phyloP scores from a whole-genome alignment of 768 basidiomycete genomes.

The Lactarius tabidus region DNA sequence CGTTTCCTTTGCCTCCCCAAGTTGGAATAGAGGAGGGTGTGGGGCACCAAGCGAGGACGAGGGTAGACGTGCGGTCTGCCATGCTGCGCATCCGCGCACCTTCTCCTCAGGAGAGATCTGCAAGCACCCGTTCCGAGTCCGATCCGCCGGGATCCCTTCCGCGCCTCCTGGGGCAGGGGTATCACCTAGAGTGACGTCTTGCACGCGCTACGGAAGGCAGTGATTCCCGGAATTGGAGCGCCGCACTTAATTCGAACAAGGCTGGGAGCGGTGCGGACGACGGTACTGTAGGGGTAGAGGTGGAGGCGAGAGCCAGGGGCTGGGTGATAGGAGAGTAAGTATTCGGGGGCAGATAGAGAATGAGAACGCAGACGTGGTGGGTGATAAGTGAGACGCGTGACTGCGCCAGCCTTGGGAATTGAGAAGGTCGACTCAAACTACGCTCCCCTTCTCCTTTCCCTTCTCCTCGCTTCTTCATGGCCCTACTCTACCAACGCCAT shows the following conservation, averaged over 20 bases:
- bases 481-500: too few relatives aligned
- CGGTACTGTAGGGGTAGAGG: background rate
- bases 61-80: constrained; percentile 63
- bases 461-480: too few relatives aligned
- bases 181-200: constrained; percentile 56
- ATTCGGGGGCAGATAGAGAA: too few relatives aligned
- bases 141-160: constrained; percentile 67
- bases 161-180: background rate
- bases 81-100: constrained; percentile 50
- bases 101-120: constrained; percentile 36
- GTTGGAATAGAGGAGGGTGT: constrained; percentile 27
- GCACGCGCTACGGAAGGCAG: constrained; percentile 67
- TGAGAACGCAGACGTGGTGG: too few relatives aligned
- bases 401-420: constrained; percentile 27
- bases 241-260: constrained; percentile 9
- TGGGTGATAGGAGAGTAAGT: constrained; percentile 8
- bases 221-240: constrained; percentile 52
- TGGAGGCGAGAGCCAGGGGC: too few relatives aligned
- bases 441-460: constrained; percentile 15
- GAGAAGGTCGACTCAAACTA: constrained; percentile 24
- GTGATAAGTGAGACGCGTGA: constrained; percentile 34
- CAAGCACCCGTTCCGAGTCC: constrained; percentile 70
- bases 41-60: constrained; percentile 40
- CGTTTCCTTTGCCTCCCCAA: constrained; percentile 37
- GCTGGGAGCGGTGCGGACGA: too few relatives aligned